These are phyloP conservation scores for Coelastrella sp. DNA, from an alignment of 139 green algal genomes.

Conservation along the genomic window DNA sequence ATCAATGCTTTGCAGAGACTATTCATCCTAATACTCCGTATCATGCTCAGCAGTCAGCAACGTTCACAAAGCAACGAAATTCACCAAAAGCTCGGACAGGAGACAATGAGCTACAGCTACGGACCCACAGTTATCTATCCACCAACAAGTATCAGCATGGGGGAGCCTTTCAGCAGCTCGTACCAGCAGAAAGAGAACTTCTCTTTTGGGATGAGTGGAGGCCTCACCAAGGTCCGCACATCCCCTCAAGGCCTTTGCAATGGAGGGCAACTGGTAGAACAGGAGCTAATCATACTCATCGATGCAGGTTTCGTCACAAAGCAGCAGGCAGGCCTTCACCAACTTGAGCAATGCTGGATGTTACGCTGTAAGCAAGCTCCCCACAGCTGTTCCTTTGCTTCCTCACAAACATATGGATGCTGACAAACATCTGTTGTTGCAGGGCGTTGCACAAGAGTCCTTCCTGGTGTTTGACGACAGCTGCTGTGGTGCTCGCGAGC, in stretches of 20 bases:
- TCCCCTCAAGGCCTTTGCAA: not conserved
- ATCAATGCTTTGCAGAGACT: not conserved
- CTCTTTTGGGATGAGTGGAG: conserved; percentile 7
- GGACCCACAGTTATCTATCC: conserved; percentile 34
- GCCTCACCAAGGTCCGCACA: conserved; percentile 17
- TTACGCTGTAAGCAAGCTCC: conserved; percentile 10
- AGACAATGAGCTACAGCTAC: conserved; percentile 48
- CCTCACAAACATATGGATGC: not conserved
- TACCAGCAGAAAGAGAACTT: conserved; percentile 37
- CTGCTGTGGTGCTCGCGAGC: not conserved
- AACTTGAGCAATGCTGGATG: conserved; percentile 47
- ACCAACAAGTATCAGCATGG: conserved; percentile 2
- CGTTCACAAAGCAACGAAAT: not conserved
- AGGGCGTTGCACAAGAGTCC: not conserved
- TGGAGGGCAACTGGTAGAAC: not conserved
- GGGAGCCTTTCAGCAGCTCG: conserved; percentile 16
- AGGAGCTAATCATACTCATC: not conserved
- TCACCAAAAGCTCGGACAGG: not conserved
- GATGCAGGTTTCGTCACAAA: conserved; percentile 5
- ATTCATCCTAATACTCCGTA: too few species aligned
- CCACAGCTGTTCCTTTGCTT: not conserved
- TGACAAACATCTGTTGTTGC: not conserved
- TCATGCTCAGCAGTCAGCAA: not conserved
- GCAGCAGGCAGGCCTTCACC: conserved; percentile 14
- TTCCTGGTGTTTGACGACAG: conserved; percentile 30